Base-by-base conservation (phyloP, 306 rosid genomes). In the Cicer bijugum region DNA sequence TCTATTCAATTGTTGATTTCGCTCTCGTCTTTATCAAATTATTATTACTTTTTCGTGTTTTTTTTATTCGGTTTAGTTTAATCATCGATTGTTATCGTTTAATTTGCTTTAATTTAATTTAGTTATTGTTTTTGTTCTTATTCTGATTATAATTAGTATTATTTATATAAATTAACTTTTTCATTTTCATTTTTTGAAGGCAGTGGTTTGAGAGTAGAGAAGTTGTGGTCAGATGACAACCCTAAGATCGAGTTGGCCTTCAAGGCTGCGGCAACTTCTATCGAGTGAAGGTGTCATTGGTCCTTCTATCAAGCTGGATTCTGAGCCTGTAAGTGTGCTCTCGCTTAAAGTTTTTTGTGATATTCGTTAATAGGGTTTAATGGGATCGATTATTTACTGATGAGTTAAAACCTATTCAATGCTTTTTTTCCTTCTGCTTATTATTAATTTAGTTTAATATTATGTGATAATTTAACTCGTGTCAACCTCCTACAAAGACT, bases 251-350 rank as follows among this genome's bases (percentile, higher is more conserved):
- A 92, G 88, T 85, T 90, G 91, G 92, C 97, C 99, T 19, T 92
- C 97, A 72, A 83, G 99, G 96, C 82, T 95, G 79, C 92, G 99
- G 69, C 97, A 91, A 70, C 91, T 95, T 71, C 84, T 95, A 17
- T 88, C 97, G 4, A 88, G 79, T 76, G 99, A 95, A 76, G 92
- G 97, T 58, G 85, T 88, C 67, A 83, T 86, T 50, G 99, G 95
- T 16, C 96, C 99, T 39, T 90, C 99, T 40, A 47, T 88, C 72
- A 95, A 90, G 71, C 82, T 91, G 66, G 97, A 92, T 71, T 81
- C 99, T 4, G 97, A 95, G 84, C 88, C 97, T 1, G 99, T 95
- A 47, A 87, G 97, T 86, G 37, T 71, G 14, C 39, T 6, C 10
- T 58, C 16, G 11, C 3, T 10, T 23, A 5, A n/a, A 6, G 62